Evolutionary conservation across 495 filamentous ascomycete genomes (phyloP), one percentile per base, ranked within the genome.

Genomic region (Neurospora cerealis): DNA sequence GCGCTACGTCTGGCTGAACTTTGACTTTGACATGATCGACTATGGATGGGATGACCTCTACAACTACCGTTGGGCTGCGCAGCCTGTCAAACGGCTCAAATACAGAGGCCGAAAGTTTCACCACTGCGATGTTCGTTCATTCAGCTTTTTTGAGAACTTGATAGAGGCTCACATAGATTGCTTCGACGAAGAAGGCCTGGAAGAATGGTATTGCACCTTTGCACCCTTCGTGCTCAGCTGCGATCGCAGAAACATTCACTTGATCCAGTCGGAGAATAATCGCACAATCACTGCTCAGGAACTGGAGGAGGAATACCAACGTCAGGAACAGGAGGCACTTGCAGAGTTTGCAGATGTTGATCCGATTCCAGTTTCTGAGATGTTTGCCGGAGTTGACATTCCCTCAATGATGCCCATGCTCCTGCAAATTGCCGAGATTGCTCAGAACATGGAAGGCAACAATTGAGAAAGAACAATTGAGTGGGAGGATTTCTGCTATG

Each of bases 81-180:
- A 60, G n/a, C 1, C 21, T 28, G n/a, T 60, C 5, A 60, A 60
- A 10, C 10, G 48, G 11, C 48, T 60, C 10, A 60, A 15, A 6
- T 60, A 7, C 1, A 60, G 11, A 0, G 5, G 1, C 10, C 10
- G 10, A 28, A 13, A 1, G 10, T 24, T 28, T 7, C 0, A 28
- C 2, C 0, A 15, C 10, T 0, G 0, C 48, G 21, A 60, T 5
- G n/a, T 54, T 5, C 0, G 0, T 5, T 24, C 21, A 1, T 15
- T 60, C 21, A 28, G 15, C 4, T 0, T 2, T 2, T 60, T 60
- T 3, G 1, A 15, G 21, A 54, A 24, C 21, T 15, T 60, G 21
- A 11, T 4, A 6, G 54, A 62, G 24, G 54, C 24, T 17, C 13
- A 62, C 48, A 32, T 62, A 17, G 54, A 62, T 32, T 32, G 2